Percentiles rank a stretch among this genome's conserved stretches.
Evolutionary conservation across 2,329 filamentous ascomycete genomes (phyloP).

Genomic region (Fusarium sambucinum): DNA sequence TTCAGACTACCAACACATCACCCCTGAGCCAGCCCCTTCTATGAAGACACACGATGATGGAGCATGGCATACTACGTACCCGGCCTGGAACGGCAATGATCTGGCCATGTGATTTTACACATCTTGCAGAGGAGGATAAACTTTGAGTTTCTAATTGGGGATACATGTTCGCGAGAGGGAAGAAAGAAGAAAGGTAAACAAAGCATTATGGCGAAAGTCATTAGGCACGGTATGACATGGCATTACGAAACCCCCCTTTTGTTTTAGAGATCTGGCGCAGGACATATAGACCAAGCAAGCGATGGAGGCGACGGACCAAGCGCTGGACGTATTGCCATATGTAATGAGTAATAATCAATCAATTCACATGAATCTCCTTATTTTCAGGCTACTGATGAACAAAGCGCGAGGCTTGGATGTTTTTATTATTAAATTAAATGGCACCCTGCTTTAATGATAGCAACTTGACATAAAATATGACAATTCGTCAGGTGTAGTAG

Average conservation of each 20-base stretch:
- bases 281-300: constrained; percentile 36
- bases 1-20: constrained; percentile 8
- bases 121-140: constrained; percentile 1
- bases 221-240: constrained; percentile 21
- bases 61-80: constrained; percentile 61
- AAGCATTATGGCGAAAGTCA: constrained; percentile 28
- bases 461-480: neutral
- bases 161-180: neutral
- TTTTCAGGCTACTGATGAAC: neutral
- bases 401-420: constrained; percentile 7
- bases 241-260: constrained; percentile 21
- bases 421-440: neutral
- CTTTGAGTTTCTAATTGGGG: neutral
- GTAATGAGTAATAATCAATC: constrained; percentile 44
- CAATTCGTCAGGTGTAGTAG: neutral
- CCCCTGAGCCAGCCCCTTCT: constrained; percentile 30
- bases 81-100: constrained; percentile 58
- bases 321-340: constrained; percentile 53
- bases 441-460: neutral
- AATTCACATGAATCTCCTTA: constrained; percentile 18
- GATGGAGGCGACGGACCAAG: constrained; percentile 53
- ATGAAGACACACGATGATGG: constrained; percentile 57
- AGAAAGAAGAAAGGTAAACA: neutral
- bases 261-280: constrained; percentile 16
- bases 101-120: constrained; percentile 14